Evolutionary conservation across 768 basidiomycete genomes (phyloP).

Genomic region (Cytidiella melzeri): DNA sequence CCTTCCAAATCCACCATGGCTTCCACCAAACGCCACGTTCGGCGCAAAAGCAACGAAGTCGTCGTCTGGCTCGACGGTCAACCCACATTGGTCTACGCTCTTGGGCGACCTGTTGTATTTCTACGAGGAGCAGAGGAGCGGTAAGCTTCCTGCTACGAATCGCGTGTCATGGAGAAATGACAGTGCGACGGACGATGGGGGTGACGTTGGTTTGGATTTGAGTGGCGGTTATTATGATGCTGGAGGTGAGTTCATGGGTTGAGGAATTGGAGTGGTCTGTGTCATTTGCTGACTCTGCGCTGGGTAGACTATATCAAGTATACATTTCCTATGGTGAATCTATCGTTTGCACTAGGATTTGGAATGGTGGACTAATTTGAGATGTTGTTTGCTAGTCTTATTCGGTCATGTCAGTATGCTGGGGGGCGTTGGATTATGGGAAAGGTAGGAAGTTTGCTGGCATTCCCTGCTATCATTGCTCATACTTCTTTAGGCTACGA

Average conservation of each 20-base stretch:
- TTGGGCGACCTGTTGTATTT: slow-evolving; percentile 82
- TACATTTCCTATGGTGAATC: slow-evolving; percentile 71
- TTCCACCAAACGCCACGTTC: slow-evolving; percentile 52
- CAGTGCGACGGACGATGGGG: slow-evolving; percentile 71
- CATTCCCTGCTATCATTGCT: neutral
- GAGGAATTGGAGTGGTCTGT: neutral
- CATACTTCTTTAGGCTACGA: slow-evolving; percentile 57
- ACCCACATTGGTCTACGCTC: slow-evolving; percentile 76
- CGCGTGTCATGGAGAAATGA: slow-evolving; percentile 87
- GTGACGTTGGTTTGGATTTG: slow-evolving; percentile 66
- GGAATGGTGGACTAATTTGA: neutral
- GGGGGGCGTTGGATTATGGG: slow-evolving; percentile 85
- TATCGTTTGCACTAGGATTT: neutral
- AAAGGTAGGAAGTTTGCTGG: slow-evolving; percentile 39
- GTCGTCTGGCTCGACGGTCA: slow-evolving; percentile 37
- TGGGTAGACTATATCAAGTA: slow-evolving; percentile 77
- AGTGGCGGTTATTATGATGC: slow-evolving; percentile 92
- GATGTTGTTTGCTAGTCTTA: slow-evolving; percentile 47
- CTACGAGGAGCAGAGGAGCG: slow-evolving; percentile 89
- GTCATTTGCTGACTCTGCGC: neutral
- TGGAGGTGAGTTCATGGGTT: slow-evolving; percentile 60
- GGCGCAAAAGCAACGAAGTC: slow-evolving; percentile 40
- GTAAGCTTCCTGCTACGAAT: slow-evolving; percentile 58
- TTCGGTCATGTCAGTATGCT: slow-evolving; percentile 79
- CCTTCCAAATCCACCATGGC: slow-evolving; percentile 57